A percentile compares a stretch with the other conserved stretches of the same genome.
phyloP scores from a whole-genome alignment of 768 basidiomycete genomes.

The Vishniacozyma victoriae region DNA sequence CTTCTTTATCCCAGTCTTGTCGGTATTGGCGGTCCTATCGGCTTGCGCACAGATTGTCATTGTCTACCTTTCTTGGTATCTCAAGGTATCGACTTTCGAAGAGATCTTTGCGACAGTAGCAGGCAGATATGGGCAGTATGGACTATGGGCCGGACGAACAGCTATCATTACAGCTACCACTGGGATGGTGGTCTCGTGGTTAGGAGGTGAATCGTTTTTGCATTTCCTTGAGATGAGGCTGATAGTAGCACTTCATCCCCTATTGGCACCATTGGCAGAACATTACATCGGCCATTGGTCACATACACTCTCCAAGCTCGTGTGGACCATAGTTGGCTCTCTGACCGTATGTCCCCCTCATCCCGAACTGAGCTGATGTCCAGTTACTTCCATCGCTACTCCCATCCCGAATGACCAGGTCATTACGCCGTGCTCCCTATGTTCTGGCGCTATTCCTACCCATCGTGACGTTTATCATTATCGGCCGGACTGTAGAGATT shows the following conservation, averaged over 20 bases:
- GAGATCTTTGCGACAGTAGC: conserved; percentile 33
- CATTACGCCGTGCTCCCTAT: conserved; percentile 17
- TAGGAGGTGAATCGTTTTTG: conserved; percentile 30
- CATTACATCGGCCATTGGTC: conserved; percentile 17
- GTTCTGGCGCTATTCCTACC: conserved; percentile 36
- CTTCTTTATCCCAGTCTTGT: conserved; percentile 41
- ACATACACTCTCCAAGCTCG: conserved; percentile 24
- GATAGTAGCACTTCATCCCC: conserved; percentile 34
- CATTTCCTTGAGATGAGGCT: conserved; percentile 1
- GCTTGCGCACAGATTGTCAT: conserved; percentile 44
- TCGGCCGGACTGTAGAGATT: conserved; percentile 44
- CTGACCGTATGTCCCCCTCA: conserved; percentile 20
- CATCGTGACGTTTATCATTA: conserved; percentile 39
- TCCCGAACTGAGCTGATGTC: background rate
- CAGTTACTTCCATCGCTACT: conserved; percentile 37
- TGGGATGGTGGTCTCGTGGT: conserved; percentile 35
- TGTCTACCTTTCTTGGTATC: conserved; percentile 42
- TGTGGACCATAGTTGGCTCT: conserved; percentile 34
- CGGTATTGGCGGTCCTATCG: conserved; percentile 34
- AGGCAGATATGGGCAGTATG: conserved; percentile 28
- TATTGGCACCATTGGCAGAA: conserved; percentile 31
- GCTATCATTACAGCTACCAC: conserved; percentile 27
- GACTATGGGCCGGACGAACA: conserved; percentile 30
- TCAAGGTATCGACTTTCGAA: conserved; percentile 44
- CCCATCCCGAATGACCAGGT: conserved; percentile 28